phyloP scores from a whole-genome alignment of 202 grass and related monocot species.

The Sporobolus alterniflorus region DNA sequence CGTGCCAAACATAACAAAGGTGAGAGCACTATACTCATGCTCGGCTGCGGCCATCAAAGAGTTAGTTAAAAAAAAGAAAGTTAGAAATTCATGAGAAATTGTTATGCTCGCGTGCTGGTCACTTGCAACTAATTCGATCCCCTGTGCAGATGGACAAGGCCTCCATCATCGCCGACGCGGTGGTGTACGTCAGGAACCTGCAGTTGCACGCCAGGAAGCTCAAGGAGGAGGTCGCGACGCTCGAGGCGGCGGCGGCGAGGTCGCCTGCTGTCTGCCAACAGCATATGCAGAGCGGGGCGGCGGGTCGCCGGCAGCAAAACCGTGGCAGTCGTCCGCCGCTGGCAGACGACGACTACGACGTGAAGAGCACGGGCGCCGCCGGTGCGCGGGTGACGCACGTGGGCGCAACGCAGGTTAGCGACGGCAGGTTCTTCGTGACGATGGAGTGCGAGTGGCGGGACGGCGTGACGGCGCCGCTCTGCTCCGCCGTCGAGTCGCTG shows the following conservation, averaged over 20 bases:
- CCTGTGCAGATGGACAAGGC: constrained; percentile 81
- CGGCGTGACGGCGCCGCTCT: constrained; percentile 55
- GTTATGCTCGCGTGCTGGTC: not conserved
- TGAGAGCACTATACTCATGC: not conserved
- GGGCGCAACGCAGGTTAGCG: constrained; percentile 42
- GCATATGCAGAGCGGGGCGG: not conserved
- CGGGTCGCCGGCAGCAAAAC: not conserved
- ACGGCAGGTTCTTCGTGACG: constrained; percentile 60
- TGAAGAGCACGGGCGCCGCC: not conserved
- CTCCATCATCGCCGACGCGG: constrained; percentile 84
- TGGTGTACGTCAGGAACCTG: constrained; percentile 69
- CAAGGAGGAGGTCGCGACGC: constrained; percentile 54
- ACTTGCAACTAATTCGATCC: not conserved
- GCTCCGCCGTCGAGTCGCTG: constrained; percentile 64
- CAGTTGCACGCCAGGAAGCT: constrained; percentile 65
- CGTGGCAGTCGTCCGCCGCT: not conserved
- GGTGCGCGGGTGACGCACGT: constrained; percentile 46
- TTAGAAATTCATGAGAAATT: not conserved
- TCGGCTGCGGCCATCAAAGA: too few relatives aligned
- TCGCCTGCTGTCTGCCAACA: not conserved
- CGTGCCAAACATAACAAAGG: constrained; percentile 96
- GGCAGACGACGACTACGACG: constrained; percentile 18
- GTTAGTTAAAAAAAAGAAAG: too few relatives aligned
- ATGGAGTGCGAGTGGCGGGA: constrained; percentile 61
- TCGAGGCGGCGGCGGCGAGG: constrained; percentile 46